Base-by-base conservation (phyloP, 495 filamentous ascomycete genomes). In the Cercophora newfieldiana region DNA sequence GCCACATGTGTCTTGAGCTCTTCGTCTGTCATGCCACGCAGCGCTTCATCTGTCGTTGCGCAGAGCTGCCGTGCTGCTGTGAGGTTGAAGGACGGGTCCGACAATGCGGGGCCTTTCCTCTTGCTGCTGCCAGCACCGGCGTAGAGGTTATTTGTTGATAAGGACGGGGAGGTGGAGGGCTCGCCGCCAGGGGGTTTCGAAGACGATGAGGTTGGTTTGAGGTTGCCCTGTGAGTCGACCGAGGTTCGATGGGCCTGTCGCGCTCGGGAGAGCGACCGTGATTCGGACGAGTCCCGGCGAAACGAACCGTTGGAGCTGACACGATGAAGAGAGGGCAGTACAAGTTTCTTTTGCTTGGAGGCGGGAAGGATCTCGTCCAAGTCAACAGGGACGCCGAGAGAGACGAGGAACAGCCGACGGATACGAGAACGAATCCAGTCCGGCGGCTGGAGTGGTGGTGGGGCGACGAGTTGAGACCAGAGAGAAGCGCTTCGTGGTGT, bases 401-500 rank as follows among this genome's bases (percentile, higher is more conserved):
- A 96, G 47, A 99, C 95, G 33, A 99, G 87, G 77, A 99, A 99
- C 47, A 98, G 86, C 10, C 95, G 91, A 60, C 95, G 91, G 72
- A 97, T 98, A 59, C 94, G 93, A 56, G 92, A 97, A 63, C 96
- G 92, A 66, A 97, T 93, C 95, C 95, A 99, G 77, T 99, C 94
- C 0, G 96, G 94, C 1, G 95, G 96, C 74, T 96, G 93, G 28
- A 98, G 86, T 2, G 95, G 93, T 0, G 95, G 95, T 22, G 95
- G 94, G 1, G 94, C 94, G 19, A 96, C 90, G 30, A 99, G 88
- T 78, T 99, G 96, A 29, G 93, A 91, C 95, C 95, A 99, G 44
- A 99, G 86, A 4, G 96, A 97, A 68, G 90, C 86, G 68, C 91
- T 94, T 59, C 87, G 79, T 22, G 86, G 81, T n/a, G 85, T 87